These are phyloP conservation scores for Oryza punctata DNA, from an alignment of 176 grass and related monocot genomes.

Conservation along the genomic window DNA sequence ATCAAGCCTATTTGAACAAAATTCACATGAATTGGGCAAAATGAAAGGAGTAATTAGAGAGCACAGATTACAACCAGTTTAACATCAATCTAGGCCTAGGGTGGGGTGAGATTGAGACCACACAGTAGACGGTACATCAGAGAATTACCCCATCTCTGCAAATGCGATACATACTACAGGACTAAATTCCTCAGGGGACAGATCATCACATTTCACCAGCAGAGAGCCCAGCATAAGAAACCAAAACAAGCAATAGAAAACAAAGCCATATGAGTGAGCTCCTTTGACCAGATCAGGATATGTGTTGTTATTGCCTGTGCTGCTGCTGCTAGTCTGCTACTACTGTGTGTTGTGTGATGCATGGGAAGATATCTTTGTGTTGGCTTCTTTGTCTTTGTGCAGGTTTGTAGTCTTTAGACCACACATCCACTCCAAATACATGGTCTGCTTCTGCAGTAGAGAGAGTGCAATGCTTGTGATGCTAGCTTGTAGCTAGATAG, in stretches of 20 bases:
- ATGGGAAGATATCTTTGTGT: slow-evolving; percentile 55
- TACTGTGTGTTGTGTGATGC: slow-evolving; percentile 33
- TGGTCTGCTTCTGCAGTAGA: neutral
- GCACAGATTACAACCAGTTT: neutral
- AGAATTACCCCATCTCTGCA: neutral
- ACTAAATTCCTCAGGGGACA: slow-evolving; percentile 13
- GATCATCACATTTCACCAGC: slow-evolving; percentile 32
- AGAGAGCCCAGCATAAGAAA: slow-evolving; percentile 19
- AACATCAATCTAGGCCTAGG: neutral
- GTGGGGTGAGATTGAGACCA: neutral
- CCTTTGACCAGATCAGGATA: slow-evolving; percentile 61
- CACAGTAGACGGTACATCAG: too few species aligned
- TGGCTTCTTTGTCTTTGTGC: slow-evolving; percentile 59
- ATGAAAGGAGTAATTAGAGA: neutral
- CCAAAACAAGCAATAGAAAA: slow-evolving; percentile 44
- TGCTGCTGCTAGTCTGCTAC: neutral
- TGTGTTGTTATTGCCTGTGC: slow-evolving; percentile 10
- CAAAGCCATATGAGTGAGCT: slow-evolving; percentile 37
- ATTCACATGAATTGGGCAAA: neutral
- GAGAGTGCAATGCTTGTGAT: slow-evolving; percentile 10
- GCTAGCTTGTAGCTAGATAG: neutral
- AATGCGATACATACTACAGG: neutral
- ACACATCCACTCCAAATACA: slow-evolving; percentile 16
- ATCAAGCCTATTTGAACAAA: neutral
- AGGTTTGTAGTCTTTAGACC: slow-evolving; percentile 42